phyloP scores from a whole-genome alignment of 2,329 filamentous ascomycete genomes.

The Diaporthe longicolla region DNA sequence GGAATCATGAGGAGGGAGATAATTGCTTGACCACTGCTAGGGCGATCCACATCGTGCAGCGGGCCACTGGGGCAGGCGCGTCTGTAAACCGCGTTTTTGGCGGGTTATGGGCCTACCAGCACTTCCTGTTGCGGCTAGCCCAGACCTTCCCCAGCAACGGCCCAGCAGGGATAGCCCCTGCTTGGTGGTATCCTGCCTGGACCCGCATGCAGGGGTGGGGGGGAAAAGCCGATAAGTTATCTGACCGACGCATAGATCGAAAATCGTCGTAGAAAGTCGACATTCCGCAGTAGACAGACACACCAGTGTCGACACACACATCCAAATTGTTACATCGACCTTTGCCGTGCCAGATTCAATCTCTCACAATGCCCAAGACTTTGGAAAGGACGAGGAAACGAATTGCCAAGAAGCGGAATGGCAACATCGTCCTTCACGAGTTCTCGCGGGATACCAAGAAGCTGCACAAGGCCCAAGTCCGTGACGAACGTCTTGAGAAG shows the following conservation, averaged over 20 bases:
- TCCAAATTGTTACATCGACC: no score
- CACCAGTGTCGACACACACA: background rate
- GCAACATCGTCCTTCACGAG: constrained; percentile 83
- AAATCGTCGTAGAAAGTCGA: background rate
- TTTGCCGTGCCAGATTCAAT: background rate
- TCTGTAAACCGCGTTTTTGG: constrained; percentile 26
- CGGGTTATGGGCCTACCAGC: background rate
- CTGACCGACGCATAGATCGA: background rate
- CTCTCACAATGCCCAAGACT: constrained; percentile 77
- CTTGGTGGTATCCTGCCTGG: background rate
- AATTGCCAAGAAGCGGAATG: constrained; percentile 88
- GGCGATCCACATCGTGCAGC: constrained; percentile 4
- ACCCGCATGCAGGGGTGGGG: background rate
- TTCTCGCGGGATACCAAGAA: constrained; percentile 89
- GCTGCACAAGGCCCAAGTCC: constrained; percentile 81
- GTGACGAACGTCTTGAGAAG: constrained; percentile 87
- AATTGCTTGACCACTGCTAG: background rate
- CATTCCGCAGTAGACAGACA: background rate
- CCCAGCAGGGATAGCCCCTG: background rate
- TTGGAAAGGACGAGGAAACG: constrained; percentile 89
- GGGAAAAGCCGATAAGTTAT: background rate
- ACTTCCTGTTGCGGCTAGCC: constrained; percentile 1
- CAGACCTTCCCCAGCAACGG: constrained; percentile 23
- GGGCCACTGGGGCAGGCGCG: constrained; percentile 22
- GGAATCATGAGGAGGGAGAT: background rate